Evolutionary conservation across 2,329 filamentous ascomycete species (phyloP), one percentile per base, ranked within the genome.

Genomic region (Aspergillus sclerotialis): DNA sequence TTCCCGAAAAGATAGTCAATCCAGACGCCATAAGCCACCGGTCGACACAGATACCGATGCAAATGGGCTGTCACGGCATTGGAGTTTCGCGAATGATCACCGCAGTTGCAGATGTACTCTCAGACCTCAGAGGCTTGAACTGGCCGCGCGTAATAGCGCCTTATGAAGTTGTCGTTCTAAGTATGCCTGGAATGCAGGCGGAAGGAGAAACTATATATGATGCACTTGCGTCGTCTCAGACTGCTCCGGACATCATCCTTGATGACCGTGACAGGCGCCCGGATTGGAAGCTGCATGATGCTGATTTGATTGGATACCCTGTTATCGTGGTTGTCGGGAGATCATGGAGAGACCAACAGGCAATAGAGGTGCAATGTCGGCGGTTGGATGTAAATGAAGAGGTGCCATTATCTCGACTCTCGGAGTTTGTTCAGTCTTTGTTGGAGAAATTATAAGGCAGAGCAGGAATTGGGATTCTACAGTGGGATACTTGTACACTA

Each of bases 51-150:
- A 69, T 78, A 0, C 70, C 79, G 0, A 73, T 94, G 52, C 78
- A 94, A 45, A 98, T 98, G 92, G 92, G 92, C 36, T 98, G 92
- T 57, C 87, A 95, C 55, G 92, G 92, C 1, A 93, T 98, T 41
- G 92, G 92, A 2, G 78, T 98, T 12, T 94, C 88, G 4, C 82
- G 92, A 28, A 80, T 98, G 49, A 81, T 98, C 41, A 88, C 82
- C 7, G 87, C 92, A 2, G 78, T 92, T 1, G 89, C 89, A 1
- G 82, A 90, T 43, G 74, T 82, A 25, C 68, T 87, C 7, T 72
- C 78, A 0, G 86, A 94, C 46, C 54, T 71, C 3, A 75, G 68
- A 52, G 92, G 88, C 0, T 70, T 96, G 6, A 87, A 86, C 49
- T 98, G 92, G 92, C 92, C 92, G 1, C 71, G 80, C 5, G 78